These are phyloP conservation scores for Septoria petroselini DNA, from an alignment of 2,329 filamentous ascomycete species.

Conservation along the genomic window DNA sequence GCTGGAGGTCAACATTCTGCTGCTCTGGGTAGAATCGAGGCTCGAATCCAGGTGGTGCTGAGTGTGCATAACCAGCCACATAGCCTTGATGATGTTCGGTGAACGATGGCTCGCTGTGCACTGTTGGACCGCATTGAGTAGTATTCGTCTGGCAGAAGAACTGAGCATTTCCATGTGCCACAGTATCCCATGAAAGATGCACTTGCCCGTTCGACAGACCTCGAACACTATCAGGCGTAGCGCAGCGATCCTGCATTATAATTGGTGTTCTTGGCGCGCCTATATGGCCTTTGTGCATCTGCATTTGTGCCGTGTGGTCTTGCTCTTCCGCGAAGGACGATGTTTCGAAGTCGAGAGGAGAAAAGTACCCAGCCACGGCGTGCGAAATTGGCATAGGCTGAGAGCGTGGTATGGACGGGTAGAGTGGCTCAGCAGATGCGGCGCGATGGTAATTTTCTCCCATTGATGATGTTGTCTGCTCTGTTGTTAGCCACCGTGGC, in stretches of 20 bases:
- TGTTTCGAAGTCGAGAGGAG: background rate
- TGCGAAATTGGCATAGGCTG: background rate
- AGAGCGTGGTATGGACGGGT: background rate
- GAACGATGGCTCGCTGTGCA: background rate
- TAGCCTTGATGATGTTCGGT: background rate
- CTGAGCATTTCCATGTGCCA: background rate
- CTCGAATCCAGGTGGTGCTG: background rate
- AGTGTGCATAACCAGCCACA: background rate
- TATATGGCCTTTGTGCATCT: background rate
- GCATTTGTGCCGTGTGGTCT: background rate
- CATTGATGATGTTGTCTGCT: slow-evolving; percentile 13
- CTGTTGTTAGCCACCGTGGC: background rate
- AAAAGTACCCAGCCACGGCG: background rate
- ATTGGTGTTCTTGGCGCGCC: background rate
- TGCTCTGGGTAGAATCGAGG: background rate
- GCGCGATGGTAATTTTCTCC: background rate
- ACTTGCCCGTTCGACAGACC: background rate
- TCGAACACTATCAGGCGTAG: slow-evolving; percentile 1
- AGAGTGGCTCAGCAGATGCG: background rate
- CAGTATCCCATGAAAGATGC: background rate
- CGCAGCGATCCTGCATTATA: slow-evolving; percentile 4
- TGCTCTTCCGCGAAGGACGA: background rate
- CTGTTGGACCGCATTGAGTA: background rate
- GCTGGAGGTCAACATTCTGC: slow-evolving; percentile 5
- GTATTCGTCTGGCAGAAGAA: background rate